A percentile compares a stretch with the other conserved stretches of the same genome.
These are phyloP conservation scores for Cordyceps cicadae DNA, from an alignment of 2,329 filamentous ascomycete species.

Conservation along the genomic window DNA sequence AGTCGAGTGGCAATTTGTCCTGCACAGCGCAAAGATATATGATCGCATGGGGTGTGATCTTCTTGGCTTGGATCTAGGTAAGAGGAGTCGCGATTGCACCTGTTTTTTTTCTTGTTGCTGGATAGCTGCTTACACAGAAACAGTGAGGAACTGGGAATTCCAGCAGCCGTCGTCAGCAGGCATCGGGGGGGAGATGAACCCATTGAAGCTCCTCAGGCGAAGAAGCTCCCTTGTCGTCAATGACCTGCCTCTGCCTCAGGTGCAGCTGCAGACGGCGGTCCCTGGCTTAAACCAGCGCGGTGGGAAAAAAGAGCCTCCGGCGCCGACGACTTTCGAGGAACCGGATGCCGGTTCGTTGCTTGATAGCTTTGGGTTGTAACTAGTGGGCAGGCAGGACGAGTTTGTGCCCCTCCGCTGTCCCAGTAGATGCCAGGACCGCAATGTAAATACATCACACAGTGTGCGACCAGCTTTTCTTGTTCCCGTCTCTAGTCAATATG, in stretches of 20 bases:
- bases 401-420: background rate
- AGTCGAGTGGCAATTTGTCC: slow-evolving; percentile 80
- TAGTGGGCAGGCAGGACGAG: background rate
- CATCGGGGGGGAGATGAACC: slow-evolving; percentile 48
- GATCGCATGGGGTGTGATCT: slow-evolving; percentile 90
- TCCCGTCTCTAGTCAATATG: no score
- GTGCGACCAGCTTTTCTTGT: background rate
- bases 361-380: slow-evolving; percentile 88
- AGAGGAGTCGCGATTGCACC: slow-evolving; percentile 18
- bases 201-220: slow-evolving; percentile 59
- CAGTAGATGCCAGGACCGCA: background rate
- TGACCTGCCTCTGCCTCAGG: slow-evolving; percentile 48
- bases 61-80: slow-evolving; percentile 75
- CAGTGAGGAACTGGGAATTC: slow-evolving; percentile 77
- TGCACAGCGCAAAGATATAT: slow-evolving; percentile 77
- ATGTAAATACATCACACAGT: background rate
- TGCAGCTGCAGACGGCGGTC: slow-evolving; percentile 33
- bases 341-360: slow-evolving; percentile 83
- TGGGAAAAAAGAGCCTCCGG: slow-evolving; percentile 39
- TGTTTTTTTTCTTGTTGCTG: background rate
- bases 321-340: slow-evolving; percentile 78
- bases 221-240: slow-evolving; percentile 73
- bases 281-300: slow-evolving; percentile 23
- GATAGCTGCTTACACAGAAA: background rate
- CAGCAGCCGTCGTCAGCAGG: slow-evolving; percentile 37